A percentile compares a stretch with the other conserved stretches of the same genome.
Evolutionary conservation across 2,329 filamentous ascomycete genomes (phyloP).

Genomic region (Metarhizium album): DNA sequence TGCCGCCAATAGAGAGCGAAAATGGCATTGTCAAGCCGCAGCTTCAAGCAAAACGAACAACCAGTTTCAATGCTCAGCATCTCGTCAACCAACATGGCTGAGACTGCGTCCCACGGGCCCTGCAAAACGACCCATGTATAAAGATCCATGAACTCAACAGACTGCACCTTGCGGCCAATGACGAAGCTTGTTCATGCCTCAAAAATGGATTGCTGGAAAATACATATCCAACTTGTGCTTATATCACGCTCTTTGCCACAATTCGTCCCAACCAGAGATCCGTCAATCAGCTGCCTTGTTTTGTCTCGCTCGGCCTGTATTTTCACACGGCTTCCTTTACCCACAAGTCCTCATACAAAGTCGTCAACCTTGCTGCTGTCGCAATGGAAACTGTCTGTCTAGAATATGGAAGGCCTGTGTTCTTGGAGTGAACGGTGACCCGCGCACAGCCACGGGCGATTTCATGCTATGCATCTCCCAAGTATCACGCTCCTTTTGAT

Average conservation of each 20-base stretch:
- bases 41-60: too few relatives aligned
- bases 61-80: too few relatives aligned
- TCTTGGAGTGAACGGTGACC: constrained; percentile 49
- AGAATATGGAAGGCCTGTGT: constrained; percentile 58
- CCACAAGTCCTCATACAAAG: not conserved
- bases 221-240: not conserved
- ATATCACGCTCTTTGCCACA: not conserved
- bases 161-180: not conserved
- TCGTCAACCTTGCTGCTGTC: constrained; percentile 19
- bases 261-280: not conserved
- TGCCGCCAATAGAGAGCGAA: too few relatives aligned
- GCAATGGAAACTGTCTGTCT: constrained; percentile 45
- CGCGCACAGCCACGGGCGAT: constrained; percentile 18
- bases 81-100: too few relatives aligned
- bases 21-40: too few relatives aligned
- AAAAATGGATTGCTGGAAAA: not conserved
- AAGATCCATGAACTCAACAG: too few relatives aligned
- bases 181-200: not conserved
- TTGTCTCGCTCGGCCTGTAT: not conserved
- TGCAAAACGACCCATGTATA: too few relatives aligned
- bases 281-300: not conserved
- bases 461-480: constrained; percentile 50
- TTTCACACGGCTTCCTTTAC: not conserved
- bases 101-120: too few relatives aligned
- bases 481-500: constrained; percentile 31